Percentiles rank a stretch among this genome's conserved stretches.
Evolutionary conservation across 2,329 filamentous ascomycete genomes (phyloP).

Genomic region (Epichloe bromicola): DNA sequence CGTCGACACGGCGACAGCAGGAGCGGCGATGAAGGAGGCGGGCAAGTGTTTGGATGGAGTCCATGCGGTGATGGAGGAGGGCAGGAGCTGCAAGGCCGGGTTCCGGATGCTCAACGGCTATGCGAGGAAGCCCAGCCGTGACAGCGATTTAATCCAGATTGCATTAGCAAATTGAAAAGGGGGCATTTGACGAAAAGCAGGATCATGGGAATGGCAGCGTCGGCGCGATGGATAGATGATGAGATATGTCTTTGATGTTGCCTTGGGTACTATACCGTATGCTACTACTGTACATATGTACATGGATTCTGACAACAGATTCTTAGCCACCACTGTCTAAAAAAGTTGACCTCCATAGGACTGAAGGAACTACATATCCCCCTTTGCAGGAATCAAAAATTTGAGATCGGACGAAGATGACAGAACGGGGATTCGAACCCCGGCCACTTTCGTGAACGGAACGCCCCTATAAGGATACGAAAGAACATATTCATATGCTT

Average conservation of each 20-base stretch:
- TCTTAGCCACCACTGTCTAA: no score
- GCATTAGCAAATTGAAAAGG: slow-evolving; percentile 13
- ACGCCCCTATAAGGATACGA: slow-evolving; percentile 9
- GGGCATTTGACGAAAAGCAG: not conserved
- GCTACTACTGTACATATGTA: not conserved
- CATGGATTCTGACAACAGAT: slow-evolving; percentile 1
- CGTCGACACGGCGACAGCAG: slow-evolving; percentile 37
- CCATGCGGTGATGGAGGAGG: slow-evolving; percentile 50
- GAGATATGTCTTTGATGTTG: not conserved
- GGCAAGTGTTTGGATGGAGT: slow-evolving; percentile 48
- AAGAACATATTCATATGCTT: slow-evolving; percentile 10
- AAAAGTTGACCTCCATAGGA: no score
- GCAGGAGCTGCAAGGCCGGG: slow-evolving; percentile 42
- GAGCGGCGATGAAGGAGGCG: slow-evolving; percentile 39
- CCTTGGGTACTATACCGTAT: not conserved
- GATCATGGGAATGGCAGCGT: not conserved
- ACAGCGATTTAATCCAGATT: slow-evolving; percentile 26
- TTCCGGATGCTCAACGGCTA: slow-evolving; percentile 52
- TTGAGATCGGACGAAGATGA: not conserved
- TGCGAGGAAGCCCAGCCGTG: slow-evolving; percentile 44
- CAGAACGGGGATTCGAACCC: slow-evolving; percentile 15
- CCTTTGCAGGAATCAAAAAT: no score
- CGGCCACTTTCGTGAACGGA: slow-evolving; percentile 15
- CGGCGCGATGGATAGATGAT: not conserved
- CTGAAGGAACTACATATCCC: no score